Evolutionary conservation across 768 basidiomycete species (phyloP), one percentile per base, ranked within the genome.

Genomic region (Exsudoporus frostii): DNA sequence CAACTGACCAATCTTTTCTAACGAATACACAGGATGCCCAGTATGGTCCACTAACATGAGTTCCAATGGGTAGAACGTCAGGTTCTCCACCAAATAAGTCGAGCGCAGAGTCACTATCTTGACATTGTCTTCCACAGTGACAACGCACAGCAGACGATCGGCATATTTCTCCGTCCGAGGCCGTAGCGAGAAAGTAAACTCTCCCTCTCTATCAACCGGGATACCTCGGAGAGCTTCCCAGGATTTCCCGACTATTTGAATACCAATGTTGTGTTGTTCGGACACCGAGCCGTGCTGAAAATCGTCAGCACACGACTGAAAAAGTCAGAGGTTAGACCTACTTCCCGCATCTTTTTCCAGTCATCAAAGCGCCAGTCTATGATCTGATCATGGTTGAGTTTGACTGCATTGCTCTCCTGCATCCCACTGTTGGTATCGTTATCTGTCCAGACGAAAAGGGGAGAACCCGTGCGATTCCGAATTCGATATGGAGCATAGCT

Each of bases 321-420:
- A 25, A 20, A 43, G 2, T 48, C 1, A 10, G 5, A 22, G 13
- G 33, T 22, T 41, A 42, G 17, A 58, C 77, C 55, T 65, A 92
- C 94, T 76, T 99, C 97, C 65, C 97, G 84, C 76, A 90, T 86
- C 5, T 86, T 88, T 67, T 87, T 88, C 88, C 92, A 93, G 64
- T 98, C 95, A 65, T 98, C 94, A 63, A 98, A 98, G 50, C 97
- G 79, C 97, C 97, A 98, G 51, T 98, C 95, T 5, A 91, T 75
- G 8, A 78, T 83, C 62, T 90, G 79, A 34, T 88, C 87, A 58
- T 92, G 81, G 19, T 81, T 73, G 34, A 99, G 73, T 61, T 84
- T 82, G 39, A 84, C 76, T 29, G 78, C 74, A 29, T 76, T 75
- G 3, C 74, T 66, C 52, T 83, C 80, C 42, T 78, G 79, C 14